A percentile compares a stretch with the other conserved stretches of the same genome.
These are phyloP conservation scores for Pseudogymnoascus sp. DNA, from an alignment of 2,329 filamentous ascomycete genomes.

Conservation along the genomic window DNA sequence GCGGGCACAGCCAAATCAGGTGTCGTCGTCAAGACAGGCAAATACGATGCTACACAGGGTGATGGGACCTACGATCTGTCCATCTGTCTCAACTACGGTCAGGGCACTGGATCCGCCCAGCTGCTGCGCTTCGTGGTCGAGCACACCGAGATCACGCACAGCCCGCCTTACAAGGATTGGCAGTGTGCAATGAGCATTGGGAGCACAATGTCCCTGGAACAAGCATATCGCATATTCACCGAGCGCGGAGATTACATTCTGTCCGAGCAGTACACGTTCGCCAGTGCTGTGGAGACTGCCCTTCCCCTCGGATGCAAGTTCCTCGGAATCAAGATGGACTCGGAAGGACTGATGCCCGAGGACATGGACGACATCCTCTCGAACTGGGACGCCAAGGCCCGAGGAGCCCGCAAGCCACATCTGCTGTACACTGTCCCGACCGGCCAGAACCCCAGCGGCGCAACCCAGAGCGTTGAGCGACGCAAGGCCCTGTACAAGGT, in stretches of 20 bases:
- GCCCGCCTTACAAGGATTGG: slow-evolving; percentile 88
- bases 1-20: slow-evolving; percentile 54
- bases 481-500: slow-evolving; percentile 56
- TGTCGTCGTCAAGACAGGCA: slow-evolving; percentile 58
- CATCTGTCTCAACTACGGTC: slow-evolving; percentile 87
- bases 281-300: slow-evolving; percentile 59
- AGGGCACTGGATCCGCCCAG: slow-evolving; percentile 77
- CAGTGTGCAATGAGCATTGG: slow-evolving; percentile 73
- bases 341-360: slow-evolving; percentile 53
- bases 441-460: slow-evolving; percentile 69
- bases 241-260: slow-evolving; percentile 68
- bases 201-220: slow-evolving; percentile 78
- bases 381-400: slow-evolving; percentile 53
- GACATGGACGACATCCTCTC: slow-evolving; percentile 54
- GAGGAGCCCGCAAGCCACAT: slow-evolving; percentile 55
- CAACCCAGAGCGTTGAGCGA: slow-evolving; percentile 53
- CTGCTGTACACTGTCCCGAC: slow-evolving; percentile 65
- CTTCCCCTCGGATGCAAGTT: slow-evolving; percentile 53
- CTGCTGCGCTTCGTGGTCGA: slow-evolving; percentile 86
- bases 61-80: slow-evolving; percentile 60
- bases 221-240: slow-evolving; percentile 74
- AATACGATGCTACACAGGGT: slow-evolving; percentile 68
- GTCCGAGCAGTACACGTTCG: slow-evolving; percentile 87
- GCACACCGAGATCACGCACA: slow-evolving; percentile 85
- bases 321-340: slow-evolving; percentile 56